A percentile compares a stretch with the other conserved stretches of the same genome.
These are phyloP conservation scores for Colletotrichum tanaceti DNA, from an alignment of 2,329 filamentous ascomycete genomes.

Conservation along the genomic window DNA sequence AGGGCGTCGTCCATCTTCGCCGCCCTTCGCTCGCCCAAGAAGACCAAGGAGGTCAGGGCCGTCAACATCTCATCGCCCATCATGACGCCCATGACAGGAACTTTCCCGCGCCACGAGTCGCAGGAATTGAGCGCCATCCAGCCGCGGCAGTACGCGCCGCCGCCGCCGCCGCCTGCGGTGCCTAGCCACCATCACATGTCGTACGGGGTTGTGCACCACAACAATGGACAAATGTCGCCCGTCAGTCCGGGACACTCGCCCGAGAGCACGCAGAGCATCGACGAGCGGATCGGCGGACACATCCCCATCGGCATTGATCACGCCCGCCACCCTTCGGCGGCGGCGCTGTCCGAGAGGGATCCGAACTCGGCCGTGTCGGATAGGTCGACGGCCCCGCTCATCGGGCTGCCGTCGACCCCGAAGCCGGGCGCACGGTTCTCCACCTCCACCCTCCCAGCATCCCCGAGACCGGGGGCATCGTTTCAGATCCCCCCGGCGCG, in stretches of 20 bases:
- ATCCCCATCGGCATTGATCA: conserved; percentile 48
- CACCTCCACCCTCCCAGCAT: conserved; percentile 55
- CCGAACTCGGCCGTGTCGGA: conserved; percentile 65
- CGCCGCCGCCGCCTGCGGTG: conserved; percentile 67
- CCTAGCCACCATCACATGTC: conserved; percentile 60
- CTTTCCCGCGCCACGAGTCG: conserved; percentile 65
- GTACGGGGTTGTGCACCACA: conserved; percentile 48
- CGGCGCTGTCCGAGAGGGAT: conserved; percentile 53
- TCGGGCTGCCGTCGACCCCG: conserved; percentile 63
- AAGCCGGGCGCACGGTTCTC: conserved; percentile 52
- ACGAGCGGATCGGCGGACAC: conserved; percentile 64
- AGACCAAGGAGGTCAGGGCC: conserved; percentile 62
- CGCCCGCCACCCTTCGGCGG: conserved; percentile 53
- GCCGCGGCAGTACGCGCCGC: conserved; percentile 68
- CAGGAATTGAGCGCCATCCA: conserved; percentile 69
- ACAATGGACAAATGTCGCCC: conserved; percentile 54
- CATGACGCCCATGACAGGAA: conserved; percentile 71
- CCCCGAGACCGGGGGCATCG: conserved; percentile 63
- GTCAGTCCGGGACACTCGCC: conserved; percentile 61
- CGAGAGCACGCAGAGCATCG: conserved; percentile 64
- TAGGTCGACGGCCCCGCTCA: conserved; percentile 61
- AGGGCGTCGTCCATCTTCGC: conserved; percentile 70
- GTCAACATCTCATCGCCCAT: conserved; percentile 74
- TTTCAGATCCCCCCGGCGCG: conserved; percentile 63
- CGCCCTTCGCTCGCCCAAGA: conserved; percentile 70